Evolutionary conservation across 805 yeast species (phyloP).

Genomic region (Metschnikowia bowlesiae): DNA sequence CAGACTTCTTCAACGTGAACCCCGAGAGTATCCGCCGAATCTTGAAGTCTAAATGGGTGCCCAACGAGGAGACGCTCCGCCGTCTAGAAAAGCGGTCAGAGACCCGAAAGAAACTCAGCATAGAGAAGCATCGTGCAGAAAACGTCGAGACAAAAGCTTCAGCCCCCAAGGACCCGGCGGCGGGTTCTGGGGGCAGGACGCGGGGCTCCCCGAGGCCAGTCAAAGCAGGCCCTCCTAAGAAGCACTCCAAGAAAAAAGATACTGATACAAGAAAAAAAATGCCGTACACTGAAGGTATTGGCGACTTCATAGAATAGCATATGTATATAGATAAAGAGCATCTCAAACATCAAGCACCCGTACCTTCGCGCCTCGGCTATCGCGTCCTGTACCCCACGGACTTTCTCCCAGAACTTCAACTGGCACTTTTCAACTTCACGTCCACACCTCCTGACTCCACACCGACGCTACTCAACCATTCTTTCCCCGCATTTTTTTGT

Average conservation of each 20-base stretch:
- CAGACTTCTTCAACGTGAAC: slow-evolving; percentile 61
- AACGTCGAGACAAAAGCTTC: slow-evolving; percentile 2
- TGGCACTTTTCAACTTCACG: no score
- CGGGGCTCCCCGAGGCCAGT: slow-evolving; percentile 4
- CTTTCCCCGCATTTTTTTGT: neutral
- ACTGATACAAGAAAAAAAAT: slow-evolving; percentile 2
- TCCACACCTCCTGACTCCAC: no score
- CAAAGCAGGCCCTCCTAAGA: slow-evolving; percentile 3
- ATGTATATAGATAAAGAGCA: slow-evolving; percentile 8
- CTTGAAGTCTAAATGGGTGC: slow-evolving; percentile 71
- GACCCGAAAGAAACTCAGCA: slow-evolving; percentile 16
- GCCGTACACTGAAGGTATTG: slow-evolving; percentile 22
- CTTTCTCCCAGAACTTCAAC: no score
- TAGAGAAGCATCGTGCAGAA: slow-evolving; percentile 9
- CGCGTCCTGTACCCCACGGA: neutral
- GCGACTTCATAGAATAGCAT: slow-evolving; percentile 24
- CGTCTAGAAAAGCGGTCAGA: slow-evolving; percentile 49
- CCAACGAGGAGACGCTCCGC: slow-evolving; percentile 51
- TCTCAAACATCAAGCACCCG: slow-evolving; percentile 1
- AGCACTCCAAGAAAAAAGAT: neutral
- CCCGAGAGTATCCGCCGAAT: slow-evolving; percentile 83
- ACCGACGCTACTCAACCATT: neutral
- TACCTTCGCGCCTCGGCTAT: slow-evolving; percentile 10
- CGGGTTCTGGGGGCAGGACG: neutral
- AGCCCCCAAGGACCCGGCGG: neutral